A percentile compares a stretch with the other conserved stretches of the same genome.
Conservation (phyloP, 2,329 filamentous ascomycete species). For the Ilyonectria mors-panacis region DNA sequence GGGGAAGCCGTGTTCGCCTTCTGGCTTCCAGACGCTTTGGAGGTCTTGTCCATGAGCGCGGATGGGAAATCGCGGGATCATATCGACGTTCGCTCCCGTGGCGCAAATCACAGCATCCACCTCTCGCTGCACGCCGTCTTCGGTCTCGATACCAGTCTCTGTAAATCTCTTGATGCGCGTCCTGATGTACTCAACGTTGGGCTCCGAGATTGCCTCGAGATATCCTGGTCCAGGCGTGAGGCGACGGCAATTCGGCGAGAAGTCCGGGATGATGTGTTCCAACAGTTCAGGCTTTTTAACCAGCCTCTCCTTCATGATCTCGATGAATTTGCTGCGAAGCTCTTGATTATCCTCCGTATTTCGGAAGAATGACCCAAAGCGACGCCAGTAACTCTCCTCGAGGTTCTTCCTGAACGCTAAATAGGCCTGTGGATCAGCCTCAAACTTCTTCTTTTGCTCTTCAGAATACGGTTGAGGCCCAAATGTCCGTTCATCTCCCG, state of each 20-base stretch:
- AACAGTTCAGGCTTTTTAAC: constrained; percentile 69
- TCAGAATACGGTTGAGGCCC: constrained; percentile 69
- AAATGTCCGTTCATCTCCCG: constrained; percentile 67
- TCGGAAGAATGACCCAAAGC: constrained; percentile 69
- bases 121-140: constrained; percentile 68
- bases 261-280: constrained; percentile 71
- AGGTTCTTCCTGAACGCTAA: constrained; percentile 70
- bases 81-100: constrained; percentile 75
- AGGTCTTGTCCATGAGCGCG: constrained; percentile 69
- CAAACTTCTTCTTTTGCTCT: constrained; percentile 71
- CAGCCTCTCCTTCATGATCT: constrained; percentile 68
- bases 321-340: constrained; percentile 60
- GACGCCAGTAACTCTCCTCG: constrained; percentile 74
- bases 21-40: constrained; percentile 68
- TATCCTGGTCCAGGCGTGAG: constrained; percentile 78
- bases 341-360: constrained; percentile 64
- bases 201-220: constrained; percentile 73
- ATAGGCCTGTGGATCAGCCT: constrained; percentile 71
- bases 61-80: constrained; percentile 73
- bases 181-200: constrained; percentile 74
- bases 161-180: constrained; percentile 72
- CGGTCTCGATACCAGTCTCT: constrained; percentile 71
- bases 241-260: constrained; percentile 75
- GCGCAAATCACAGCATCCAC: constrained; percentile 78
- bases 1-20: constrained; percentile 74